Evolutionary conservation across 1,284 basidiomycete genomes (phyloP), one percentile per base, ranked within the genome.

Genomic region (Leccinum pachyderme): DNA sequence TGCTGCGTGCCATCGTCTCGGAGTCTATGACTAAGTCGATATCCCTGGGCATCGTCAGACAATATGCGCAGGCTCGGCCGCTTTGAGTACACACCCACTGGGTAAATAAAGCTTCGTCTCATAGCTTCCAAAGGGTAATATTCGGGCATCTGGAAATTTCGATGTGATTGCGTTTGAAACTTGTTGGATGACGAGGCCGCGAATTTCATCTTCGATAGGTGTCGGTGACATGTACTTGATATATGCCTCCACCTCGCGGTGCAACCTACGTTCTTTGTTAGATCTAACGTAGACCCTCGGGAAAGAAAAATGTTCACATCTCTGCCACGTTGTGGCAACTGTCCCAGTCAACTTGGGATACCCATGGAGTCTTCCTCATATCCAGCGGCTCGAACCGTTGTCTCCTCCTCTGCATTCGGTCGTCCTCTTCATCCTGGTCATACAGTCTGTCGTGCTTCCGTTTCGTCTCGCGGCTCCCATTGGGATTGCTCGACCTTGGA

Each of bases 31-130:
- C 89, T 2, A 91, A 75, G 64, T 92, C 89, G 56, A 91, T 90
- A 65, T 91, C 89, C 44, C 89, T 88, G 60, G 39, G 51, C 7
- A 49, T 39, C 44, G 51, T 61, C 57, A 61, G 56, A 44, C 53
- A 52, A n/a, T 12, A 6, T 6, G 45, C 45, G 47, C 31, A 46
- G 13, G 18, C 13, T 25, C 31, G 6, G 33, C 7, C 28, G 22
- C 0, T 35, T 44, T 32, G 47, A 33, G 32, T 33, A 76, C 87
- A 66, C 69, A 95, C 94, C 95, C 96, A 59, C 84, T 79, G 2
- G 96, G 96, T 12, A 99, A 80, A 72, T 99, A 99, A 27, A 99
- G 77, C 66, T 94, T 93, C 9, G 96, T 99, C 67, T 91, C 89
- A 69, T 91, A 97, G 64, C 91, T 94, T 15, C 96, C 96, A 71